Conservation (phyloP, 257 asterid genomes). For the Plantago major region DNA sequence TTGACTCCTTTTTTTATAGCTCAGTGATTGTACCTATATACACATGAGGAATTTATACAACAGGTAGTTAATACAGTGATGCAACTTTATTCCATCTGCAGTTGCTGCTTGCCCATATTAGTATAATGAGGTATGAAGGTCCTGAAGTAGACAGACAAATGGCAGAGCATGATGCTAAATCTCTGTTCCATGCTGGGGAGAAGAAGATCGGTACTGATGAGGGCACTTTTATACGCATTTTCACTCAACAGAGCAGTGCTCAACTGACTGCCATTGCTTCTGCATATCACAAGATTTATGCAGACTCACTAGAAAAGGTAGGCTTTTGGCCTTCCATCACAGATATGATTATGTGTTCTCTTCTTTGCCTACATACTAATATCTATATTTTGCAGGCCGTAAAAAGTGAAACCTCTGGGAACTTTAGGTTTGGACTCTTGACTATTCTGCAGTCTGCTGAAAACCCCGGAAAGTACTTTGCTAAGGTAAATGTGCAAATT, state of each 20-base stretch:
- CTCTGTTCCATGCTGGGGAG: conserved; percentile 88
- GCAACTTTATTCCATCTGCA: conserved; percentile 20
- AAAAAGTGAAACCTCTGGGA: conserved; percentile 80
- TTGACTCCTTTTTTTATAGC: too few species aligned
- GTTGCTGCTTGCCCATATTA: conserved; percentile 66
- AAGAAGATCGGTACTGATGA: conserved; percentile 89
- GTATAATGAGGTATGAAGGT: conserved; percentile 72
- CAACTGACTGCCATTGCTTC: conserved; percentile 64
- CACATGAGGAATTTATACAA: not conserved
- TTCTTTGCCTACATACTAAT: conserved; percentile 16
- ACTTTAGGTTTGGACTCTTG: conserved; percentile 65
- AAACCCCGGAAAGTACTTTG: conserved; percentile 73
- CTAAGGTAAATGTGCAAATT: conserved; percentile 49
- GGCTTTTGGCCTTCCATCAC: not conserved
- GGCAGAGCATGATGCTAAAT: conserved; percentile 77
- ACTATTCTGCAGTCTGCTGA: conserved; percentile 65
- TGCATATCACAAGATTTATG: conserved; percentile 61
- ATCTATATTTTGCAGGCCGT: conserved; percentile 51
- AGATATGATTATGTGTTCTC: not conserved
- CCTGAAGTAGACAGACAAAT: conserved; percentile 63
- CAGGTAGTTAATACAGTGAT: not conserved
- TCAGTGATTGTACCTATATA: too few species aligned
- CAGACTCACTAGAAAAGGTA: conserved; percentile 66
- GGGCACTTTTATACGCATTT: conserved; percentile 58
- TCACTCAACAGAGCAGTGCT: conserved; percentile 64